Percentiles rank a stretch among this genome's conserved stretches.
Conservation (phyloP, 768 basidiomycete genomes). For the Zangia roseola region DNA sequence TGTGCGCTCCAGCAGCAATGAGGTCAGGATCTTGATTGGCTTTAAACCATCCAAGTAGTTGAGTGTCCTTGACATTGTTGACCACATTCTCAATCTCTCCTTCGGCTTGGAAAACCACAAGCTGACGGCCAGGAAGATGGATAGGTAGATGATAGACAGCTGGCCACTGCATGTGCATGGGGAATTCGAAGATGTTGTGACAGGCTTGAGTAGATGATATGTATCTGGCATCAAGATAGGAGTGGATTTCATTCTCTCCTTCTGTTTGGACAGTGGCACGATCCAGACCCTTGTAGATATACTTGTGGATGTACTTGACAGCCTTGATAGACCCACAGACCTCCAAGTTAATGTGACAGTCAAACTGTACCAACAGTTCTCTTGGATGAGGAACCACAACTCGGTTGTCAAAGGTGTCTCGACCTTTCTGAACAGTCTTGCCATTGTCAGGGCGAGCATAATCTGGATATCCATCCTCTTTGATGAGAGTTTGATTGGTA, state of each 20-base stretch:
- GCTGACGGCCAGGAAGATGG: not conserved
- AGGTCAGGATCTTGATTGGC: slow-evolving; percentile 22
- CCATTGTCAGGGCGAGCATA: slow-evolving; percentile 39
- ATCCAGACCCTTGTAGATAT: slow-evolving; percentile 44
- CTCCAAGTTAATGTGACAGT: not conserved
- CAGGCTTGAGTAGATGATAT: not conserved
- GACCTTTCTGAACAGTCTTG: slow-evolving; percentile 17
- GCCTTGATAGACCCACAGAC: not conserved
- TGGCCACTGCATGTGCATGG: slow-evolving; percentile 2
- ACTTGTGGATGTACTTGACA: slow-evolving; percentile 39
- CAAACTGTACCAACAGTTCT: slow-evolving; percentile 24
- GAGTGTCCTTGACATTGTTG: slow-evolving; percentile 18
- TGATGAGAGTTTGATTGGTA: slow-evolving; percentile 31
- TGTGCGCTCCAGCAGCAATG: slow-evolving; percentile 4
- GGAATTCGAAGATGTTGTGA: not conserved
- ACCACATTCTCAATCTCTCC: not conserved
- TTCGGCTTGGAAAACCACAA: no score
- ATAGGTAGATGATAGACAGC: slow-evolving; percentile 2
- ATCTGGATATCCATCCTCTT: slow-evolving; percentile 40
- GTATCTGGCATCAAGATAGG: not conserved
- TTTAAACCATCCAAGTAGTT: slow-evolving; percentile 32
- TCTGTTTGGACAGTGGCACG: not conserved
- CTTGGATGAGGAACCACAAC: slow-evolving; percentile 43
- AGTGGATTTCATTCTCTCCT: not conserved
- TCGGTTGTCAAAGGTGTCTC: slow-evolving; percentile 31